Percentiles rank a stretch among this genome's conserved stretches.
Evolutionary conservation across 371 early-diverging fungal species (phyloP).

Genomic region (Entomophthora muscae): DNA sequence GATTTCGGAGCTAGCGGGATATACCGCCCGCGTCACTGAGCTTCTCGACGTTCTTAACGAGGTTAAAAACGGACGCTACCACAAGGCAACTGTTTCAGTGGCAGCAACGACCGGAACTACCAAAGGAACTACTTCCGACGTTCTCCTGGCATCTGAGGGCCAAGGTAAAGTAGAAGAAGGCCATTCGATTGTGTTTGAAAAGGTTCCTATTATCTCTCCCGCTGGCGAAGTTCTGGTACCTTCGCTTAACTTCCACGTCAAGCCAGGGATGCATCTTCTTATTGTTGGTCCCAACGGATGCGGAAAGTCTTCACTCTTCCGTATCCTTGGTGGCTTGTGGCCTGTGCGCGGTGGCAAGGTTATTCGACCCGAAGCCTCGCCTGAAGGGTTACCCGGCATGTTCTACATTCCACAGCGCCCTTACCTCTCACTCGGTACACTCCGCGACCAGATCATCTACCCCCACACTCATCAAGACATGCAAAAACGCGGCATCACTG

Average conservation of each 20-base stretch:
- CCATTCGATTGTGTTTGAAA: conserved; percentile 65
- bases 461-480: conserved; percentile 58
- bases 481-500: conserved; percentile 34
- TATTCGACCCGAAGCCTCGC: conserved; percentile 43
- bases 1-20: conserved; percentile 75
- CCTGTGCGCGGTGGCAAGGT: conserved; percentile 79
- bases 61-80: conserved; percentile 48
- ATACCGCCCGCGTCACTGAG: conserved; percentile 66
- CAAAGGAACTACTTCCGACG: conserved; percentile 29
- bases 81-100: conserved; percentile 40
- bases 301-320: conserved; percentile 84
- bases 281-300: conserved; percentile 96
- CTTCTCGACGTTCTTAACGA: conserved; percentile 66
- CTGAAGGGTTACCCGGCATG: conserved; percentile 33
- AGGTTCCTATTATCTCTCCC: conserved; percentile 89
- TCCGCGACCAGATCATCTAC: conserved; percentile 88
- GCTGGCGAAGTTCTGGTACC: conserved; percentile 90
- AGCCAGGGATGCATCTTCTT: conserved; percentile 75
- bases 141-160: conserved; percentile 23
- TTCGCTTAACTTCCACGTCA: conserved; percentile 67
- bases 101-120: conserved; percentile 16
- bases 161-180: conserved; percentile 41
- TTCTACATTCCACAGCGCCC: conserved; percentile 96
- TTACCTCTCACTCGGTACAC: conserved; percentile 81
- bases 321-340: conserved; percentile 91